Evolutionary conservation across 441 rosid species (phyloP).

Genomic region (Mallotus repandus): DNA sequence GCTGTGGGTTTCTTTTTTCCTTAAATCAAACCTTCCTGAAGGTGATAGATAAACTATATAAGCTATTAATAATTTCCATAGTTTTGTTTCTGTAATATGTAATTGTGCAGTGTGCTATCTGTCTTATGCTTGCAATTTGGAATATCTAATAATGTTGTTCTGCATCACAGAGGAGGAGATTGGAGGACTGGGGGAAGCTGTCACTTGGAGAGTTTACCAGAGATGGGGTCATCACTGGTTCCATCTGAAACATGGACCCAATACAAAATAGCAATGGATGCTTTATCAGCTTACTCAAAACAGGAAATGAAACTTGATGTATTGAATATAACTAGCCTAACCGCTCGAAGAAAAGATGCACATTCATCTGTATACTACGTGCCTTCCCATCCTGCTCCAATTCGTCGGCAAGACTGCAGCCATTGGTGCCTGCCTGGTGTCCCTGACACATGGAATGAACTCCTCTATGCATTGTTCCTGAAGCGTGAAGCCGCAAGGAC

Average conservation of each 20-base stretch:
- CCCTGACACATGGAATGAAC: slow-evolving; percentile 93
- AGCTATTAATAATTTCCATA: too few species aligned
- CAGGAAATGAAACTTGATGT: slow-evolving; percentile 32
- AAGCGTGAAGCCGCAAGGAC: slow-evolving; percentile 37
- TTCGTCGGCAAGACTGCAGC: slow-evolving; percentile 90
- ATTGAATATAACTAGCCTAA: slow-evolving; percentile 67
- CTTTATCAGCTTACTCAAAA: slow-evolving; percentile 42
- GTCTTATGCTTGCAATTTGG: not conserved
- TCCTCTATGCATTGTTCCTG: slow-evolving; percentile 62
- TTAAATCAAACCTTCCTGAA: not conserved
- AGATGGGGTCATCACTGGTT: slow-evolving; percentile 50
- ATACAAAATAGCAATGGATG: slow-evolving; percentile 42
- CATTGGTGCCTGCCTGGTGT: slow-evolving; percentile 98
- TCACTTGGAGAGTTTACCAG: slow-evolving; percentile 79
- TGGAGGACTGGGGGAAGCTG: slow-evolving; percentile 88
- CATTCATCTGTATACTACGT: slow-evolving; percentile 76
- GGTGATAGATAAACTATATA: not conserved
- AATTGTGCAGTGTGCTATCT: too few species aligned
- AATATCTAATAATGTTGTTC: slow-evolving; percentile 4
- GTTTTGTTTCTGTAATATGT: too few species aligned
- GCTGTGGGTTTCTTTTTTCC: not conserved
- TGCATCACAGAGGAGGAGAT: slow-evolving; percentile 66
- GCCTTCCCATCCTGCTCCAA: slow-evolving; percentile 51
- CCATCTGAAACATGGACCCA: slow-evolving; percentile 59
- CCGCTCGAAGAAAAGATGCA: slow-evolving; percentile 82